Conservation (phyloP, 2,329 filamentous ascomycete genomes). For the Dichotomopilus funicola region DNA sequence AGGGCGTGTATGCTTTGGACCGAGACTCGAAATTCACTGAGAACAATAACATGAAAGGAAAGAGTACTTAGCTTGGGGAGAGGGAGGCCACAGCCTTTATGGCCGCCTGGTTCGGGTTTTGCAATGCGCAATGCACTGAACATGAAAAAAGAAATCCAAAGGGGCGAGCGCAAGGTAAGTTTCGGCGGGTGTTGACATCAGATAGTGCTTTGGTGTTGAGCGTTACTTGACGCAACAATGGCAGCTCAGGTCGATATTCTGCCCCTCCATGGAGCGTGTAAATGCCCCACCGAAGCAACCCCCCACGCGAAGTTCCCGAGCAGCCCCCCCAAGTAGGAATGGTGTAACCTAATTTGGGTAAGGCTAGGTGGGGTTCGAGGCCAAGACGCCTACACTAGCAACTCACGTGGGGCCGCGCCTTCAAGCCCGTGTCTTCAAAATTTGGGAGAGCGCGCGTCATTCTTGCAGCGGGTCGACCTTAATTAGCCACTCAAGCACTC, state of each 20-base stretch:
- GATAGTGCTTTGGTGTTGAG: not conserved
- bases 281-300: not conserved
- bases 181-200: too few species aligned
- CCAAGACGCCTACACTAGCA: not conserved
- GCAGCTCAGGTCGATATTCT: not conserved
- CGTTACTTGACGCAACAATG: not conserved
- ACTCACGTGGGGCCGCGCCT: not conserved
- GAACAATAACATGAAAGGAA: too few species aligned
- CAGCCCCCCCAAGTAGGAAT: not conserved
- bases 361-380: not conserved
- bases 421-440: not conserved
- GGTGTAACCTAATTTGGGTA: not conserved
- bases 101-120: too few species aligned
- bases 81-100: too few species aligned
- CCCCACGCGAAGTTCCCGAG: not conserved
- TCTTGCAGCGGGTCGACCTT: not conserved
- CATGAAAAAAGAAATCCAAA: too few species aligned
- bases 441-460: not conserved
- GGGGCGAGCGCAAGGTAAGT: too few species aligned
- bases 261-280: not conserved
- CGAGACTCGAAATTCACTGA: too few species aligned
- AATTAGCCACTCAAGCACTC: not conserved
- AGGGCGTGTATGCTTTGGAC: too few species aligned
- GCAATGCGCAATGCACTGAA: too few species aligned
- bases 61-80: too few species aligned